Percentiles rank a stretch among this genome's conserved stretches.
Evolutionary conservation across 1,284 basidiomycete species (phyloP).

Genomic region (Tetrapyrgos nigripes): DNA sequence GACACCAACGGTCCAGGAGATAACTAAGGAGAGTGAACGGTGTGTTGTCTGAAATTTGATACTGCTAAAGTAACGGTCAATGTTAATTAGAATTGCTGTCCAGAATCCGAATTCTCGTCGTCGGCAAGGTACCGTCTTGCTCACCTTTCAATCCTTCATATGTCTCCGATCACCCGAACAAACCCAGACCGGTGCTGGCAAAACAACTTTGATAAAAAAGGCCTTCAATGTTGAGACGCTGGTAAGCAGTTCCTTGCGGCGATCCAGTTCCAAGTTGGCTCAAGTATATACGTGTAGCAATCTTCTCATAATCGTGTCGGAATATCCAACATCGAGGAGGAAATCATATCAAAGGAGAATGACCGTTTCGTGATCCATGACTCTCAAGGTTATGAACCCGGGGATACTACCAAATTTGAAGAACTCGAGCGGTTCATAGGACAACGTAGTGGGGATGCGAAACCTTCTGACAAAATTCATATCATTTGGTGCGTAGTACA

Average conservation of each 20-base stretch:
- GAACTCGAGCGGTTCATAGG: conserved; percentile 28
- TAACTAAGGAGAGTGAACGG: too few relatives aligned
- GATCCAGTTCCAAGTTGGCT: not conserved
- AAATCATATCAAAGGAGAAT: conserved; percentile 30
- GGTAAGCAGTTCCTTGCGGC: conserved; percentile 11
- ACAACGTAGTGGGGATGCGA: conserved; percentile 10
- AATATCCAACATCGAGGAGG: conserved; percentile 27
- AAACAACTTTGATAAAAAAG: conserved; percentile 30
- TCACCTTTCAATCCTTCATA: too few relatives aligned
- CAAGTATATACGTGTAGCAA: conserved; percentile 14
- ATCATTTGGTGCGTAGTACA: conserved; percentile 29
- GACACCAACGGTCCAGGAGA: too few relatives aligned
- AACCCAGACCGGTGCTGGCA: conserved; percentile 25
- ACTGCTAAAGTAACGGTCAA: too few relatives aligned
- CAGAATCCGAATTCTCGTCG: conserved; percentile 20
- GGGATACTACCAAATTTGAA: conserved; percentile 27
- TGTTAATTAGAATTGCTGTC: too few relatives aligned
- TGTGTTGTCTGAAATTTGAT: too few relatives aligned
- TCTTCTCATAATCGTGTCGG: conserved; percentile 26
- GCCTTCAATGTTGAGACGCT: conserved; percentile 28
- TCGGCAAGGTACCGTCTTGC: conserved; percentile 13
- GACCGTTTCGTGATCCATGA: conserved; percentile 33
- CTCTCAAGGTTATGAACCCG: conserved; percentile 34
- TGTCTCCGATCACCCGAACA: too few relatives aligned
- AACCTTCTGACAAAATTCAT: conserved; percentile 32